A percentile compares a stretch with the other conserved stretches of the same genome.
Conservation (phyloP, 2,329 filamentous ascomycete species). For the Cercospora sojina region DNA sequence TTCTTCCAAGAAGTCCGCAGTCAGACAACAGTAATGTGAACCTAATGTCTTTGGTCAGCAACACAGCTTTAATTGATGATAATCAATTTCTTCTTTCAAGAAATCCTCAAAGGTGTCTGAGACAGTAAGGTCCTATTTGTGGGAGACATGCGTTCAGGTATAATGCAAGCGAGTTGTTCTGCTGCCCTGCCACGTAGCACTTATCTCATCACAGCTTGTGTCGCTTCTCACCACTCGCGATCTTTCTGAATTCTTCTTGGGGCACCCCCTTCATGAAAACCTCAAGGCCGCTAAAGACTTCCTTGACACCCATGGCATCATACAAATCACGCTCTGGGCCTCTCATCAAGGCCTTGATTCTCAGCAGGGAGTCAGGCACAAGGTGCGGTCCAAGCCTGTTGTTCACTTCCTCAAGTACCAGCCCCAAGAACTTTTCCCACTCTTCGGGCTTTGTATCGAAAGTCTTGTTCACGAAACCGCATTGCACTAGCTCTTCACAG, state of each 20-base stretch:
- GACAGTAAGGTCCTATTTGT: background rate
- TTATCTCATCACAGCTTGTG: slow-evolving; percentile 73
- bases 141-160: background rate
- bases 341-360: slow-evolving; percentile 81
- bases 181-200: background rate
- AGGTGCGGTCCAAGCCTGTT: slow-evolving; percentile 78
- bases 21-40: background rate
- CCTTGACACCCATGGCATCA: slow-evolving; percentile 74
- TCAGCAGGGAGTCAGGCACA: slow-evolving; percentile 72
- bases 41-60: background rate
- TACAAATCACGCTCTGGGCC: slow-evolving; percentile 69
- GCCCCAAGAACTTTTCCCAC: slow-evolving; percentile 64
- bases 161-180: background rate
- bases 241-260: slow-evolving; percentile 82
- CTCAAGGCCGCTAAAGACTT: slow-evolving; percentile 83
- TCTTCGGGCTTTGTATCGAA: slow-evolving; percentile 62
- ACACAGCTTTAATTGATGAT: background rate
- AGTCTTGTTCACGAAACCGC: slow-evolving; percentile 84
- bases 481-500: slow-evolving; percentile 68
- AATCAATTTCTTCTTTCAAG: background rate
- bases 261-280: slow-evolving; percentile 77
- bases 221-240: slow-evolving; percentile 85
- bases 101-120: background rate
- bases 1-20: slow-evolving; percentile 5
- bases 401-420: slow-evolving; percentile 77